phyloP scores from a whole-genome alignment of 2,329 filamentous ascomycete genomes.

The Penicillium sp. region DNA sequence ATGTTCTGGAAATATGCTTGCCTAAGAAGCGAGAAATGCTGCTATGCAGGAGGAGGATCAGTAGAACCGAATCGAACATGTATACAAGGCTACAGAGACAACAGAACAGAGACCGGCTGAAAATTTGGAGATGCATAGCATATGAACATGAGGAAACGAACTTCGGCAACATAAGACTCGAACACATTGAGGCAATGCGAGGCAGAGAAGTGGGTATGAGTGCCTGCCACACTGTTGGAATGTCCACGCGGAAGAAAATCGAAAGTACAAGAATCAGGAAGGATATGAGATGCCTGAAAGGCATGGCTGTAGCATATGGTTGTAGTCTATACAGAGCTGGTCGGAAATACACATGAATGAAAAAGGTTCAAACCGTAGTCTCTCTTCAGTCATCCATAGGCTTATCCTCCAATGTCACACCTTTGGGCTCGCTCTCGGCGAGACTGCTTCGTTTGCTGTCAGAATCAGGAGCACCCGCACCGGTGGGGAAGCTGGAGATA shows the following conservation, averaged over 20 bases:
- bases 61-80: conserved; percentile 10
- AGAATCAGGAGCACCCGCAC: conserved; percentile 26
- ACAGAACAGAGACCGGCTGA: not conserved
- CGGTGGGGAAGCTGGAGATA: conserved; percentile 35
- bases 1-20: not conserved
- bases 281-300: not conserved
- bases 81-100: conserved; percentile 15
- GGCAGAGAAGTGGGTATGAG: conserved; percentile 8
- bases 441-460: conserved; percentile 39
- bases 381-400: conserved; percentile 69
- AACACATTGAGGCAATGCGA: conserved; percentile 6
- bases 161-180: not conserved
- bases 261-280: not conserved
- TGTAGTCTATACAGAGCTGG: conserved; percentile 11
- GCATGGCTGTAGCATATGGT: not conserved
- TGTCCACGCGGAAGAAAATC: conserved; percentile 3
- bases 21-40: too few relatives aligned
- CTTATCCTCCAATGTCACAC: conserved; percentile 71
- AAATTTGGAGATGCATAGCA: conserved; percentile 7
- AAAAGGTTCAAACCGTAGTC: not conserved
- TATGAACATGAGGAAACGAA: not conserved
- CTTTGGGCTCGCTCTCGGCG: conserved; percentile 43
- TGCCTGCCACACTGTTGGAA: not conserved
- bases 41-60: not conserved
- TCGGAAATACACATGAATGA: not conserved